phyloP scores from a whole-genome alignment of 2,329 filamentous ascomycete genomes.

The Fusarium pseudoanthophilum region DNA sequence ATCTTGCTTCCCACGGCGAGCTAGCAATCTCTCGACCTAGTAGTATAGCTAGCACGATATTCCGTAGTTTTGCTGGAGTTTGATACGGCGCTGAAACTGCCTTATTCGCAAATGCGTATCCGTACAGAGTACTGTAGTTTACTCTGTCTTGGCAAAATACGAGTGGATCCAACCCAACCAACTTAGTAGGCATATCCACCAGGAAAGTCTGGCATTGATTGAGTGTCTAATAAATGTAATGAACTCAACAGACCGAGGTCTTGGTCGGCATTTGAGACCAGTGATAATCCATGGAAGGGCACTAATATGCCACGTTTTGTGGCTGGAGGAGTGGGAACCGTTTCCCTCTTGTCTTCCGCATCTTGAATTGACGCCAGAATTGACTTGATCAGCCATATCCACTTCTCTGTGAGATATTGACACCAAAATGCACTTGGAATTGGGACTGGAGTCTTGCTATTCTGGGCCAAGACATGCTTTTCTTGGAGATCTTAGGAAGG shows the following conservation, averaged over 20 bases:
- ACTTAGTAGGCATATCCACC: neutral
- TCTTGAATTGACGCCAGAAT: neutral
- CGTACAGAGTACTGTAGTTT: neutral
- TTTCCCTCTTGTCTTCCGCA: neutral
- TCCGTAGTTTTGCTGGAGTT: neutral
- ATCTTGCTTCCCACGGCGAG: neutral
- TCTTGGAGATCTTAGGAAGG: neutral
- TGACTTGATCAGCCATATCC: neutral
- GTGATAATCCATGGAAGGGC: neutral
- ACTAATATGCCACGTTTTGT: conserved; percentile 7
- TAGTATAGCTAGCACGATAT: neutral
- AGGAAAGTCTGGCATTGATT: neutral
- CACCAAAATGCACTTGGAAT: neutral
- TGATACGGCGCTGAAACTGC: neutral
- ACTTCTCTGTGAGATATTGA: neutral
- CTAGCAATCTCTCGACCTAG: neutral
- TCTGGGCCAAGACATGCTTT: neutral
- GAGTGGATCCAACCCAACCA: neutral
- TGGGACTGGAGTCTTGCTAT: neutral
- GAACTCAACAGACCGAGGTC: conserved; percentile 8
- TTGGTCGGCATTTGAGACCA: conserved; percentile 10
- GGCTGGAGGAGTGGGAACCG: conserved; percentile 4
- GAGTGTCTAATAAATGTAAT: neutral
- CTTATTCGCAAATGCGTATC: neutral
- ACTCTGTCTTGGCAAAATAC: neutral